A percentile compares a stretch with the other conserved stretches of the same genome.
These are phyloP conservation scores for Quercus phellos DNA, from an alignment of 331 rosid genomes.

Conservation along the genomic window DNA sequence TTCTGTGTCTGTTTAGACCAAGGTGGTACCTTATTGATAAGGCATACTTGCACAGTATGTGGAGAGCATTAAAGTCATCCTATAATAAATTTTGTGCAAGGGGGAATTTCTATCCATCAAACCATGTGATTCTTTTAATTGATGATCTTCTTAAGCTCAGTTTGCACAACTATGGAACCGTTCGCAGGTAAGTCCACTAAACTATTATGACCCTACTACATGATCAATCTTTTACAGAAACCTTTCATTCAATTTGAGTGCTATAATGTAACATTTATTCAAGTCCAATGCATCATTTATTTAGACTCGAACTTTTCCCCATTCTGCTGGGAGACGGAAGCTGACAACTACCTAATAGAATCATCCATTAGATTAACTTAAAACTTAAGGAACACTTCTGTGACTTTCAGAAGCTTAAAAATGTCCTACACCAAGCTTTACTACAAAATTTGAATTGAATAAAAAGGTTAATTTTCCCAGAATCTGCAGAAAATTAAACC, in stretches of 20 bases:
- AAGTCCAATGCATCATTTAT: not conserved
- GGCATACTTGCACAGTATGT: constrained; percentile 91
- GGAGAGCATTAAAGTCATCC: constrained; percentile 94
- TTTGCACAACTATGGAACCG: constrained; percentile 87
- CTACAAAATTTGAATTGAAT: not conserved
- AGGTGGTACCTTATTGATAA: constrained; percentile 98
- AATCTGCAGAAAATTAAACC: not conserved
- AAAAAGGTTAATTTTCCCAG: not conserved
- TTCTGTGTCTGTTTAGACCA: constrained; percentile 50
- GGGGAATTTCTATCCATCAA: constrained; percentile 64
- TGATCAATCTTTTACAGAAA: not conserved
- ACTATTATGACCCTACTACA: constrained; percentile 3
- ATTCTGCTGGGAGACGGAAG: not conserved
- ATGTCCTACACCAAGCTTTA: not conserved
- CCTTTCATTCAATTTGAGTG: not conserved
- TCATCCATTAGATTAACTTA: not conserved
- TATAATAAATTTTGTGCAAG: constrained; percentile 69
- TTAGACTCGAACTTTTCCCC: not conserved
- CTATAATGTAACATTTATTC: not conserved
- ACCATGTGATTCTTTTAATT: constrained; percentile 66
- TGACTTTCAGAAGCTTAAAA: not conserved
- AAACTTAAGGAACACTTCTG: not conserved
- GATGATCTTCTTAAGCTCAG: constrained; percentile 79
- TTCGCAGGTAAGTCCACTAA: constrained; percentile 69
- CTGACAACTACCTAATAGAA: not conserved